Conservation (phyloP, 2,329 filamentous ascomycete species). For the Xylaria multiplex region DNA sequence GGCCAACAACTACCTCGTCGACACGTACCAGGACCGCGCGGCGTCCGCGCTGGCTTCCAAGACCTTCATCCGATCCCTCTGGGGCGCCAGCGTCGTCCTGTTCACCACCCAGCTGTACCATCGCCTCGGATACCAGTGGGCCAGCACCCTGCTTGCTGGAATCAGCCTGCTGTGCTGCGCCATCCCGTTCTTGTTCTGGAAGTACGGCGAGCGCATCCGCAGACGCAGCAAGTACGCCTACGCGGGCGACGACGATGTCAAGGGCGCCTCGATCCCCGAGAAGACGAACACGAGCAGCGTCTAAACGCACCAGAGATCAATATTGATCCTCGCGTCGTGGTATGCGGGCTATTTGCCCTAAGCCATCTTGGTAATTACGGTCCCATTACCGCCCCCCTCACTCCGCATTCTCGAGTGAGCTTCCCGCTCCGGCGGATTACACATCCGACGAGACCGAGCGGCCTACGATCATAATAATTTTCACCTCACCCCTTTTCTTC, state of each 20-base stretch:
- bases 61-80: conserved; percentile 81
- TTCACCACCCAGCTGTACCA: conserved; percentile 86
- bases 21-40: conserved; percentile 75
- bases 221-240: conserved; percentile 78
- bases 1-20: conserved; percentile 77
- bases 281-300: conserved; percentile 40
- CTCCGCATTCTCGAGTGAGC: no score
- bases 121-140: conserved; percentile 79
- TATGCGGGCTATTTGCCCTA: no score
- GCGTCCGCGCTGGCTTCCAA: conserved; percentile 84
- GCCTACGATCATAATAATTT: no score
- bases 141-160: conserved; percentile 76
- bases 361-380: no score
- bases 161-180: conserved; percentile 80
- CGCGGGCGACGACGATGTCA: conserved; percentile 59
- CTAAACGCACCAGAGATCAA: conserved; percentile 1
- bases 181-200: conserved; percentile 86
- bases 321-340: no score
- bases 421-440: no score
- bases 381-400: no score
- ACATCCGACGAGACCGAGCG: no score
- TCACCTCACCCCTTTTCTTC: no score
- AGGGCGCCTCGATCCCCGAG: conserved; percentile 19
- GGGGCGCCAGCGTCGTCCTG: conserved; percentile 80
- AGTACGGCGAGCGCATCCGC: conserved; percentile 77